A percentile compares a stretch with the other conserved stretches of the same genome.
Conservation (phyloP, 371 early-diverging fungal genomes). For the Gilbertella persicaria region DNA sequence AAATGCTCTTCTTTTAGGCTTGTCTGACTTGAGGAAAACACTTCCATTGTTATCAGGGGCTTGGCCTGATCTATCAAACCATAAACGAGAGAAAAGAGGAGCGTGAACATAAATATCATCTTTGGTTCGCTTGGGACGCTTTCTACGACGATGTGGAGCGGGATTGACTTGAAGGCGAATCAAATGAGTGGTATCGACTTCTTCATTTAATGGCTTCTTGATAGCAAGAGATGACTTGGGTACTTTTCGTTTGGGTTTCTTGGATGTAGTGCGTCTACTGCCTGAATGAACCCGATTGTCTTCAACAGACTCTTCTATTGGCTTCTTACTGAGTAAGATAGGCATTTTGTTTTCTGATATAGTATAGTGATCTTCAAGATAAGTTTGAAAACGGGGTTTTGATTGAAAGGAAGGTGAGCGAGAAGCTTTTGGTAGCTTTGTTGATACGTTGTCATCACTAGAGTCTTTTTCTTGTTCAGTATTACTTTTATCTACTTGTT, state of each 20-base stretch:
- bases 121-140: slow-evolving; percentile 2
- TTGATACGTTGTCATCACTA: too few relatives aligned
- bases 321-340: neutral
- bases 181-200: too few relatives aligned
- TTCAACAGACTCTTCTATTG: slow-evolving; percentile 3
- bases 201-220: neutral
- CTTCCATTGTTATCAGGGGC: slow-evolving; percentile 1
- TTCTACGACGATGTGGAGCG: neutral
- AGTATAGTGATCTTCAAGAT: too few relatives aligned
- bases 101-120: slow-evolving; percentile 17
- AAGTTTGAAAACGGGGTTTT: too few relatives aligned
- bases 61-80: neutral
- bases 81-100: neutral
- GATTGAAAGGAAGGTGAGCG: too few relatives aligned
- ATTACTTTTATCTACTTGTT: too few relatives aligned
- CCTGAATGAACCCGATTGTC: slow-evolving; percentile 6
- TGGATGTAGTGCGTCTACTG: neutral
- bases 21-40: neutral
- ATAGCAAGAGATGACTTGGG: slow-evolving; percentile 2
- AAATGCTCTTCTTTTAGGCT: neutral
- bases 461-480: too few relatives aligned
- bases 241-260: neutral
- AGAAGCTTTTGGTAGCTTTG: too few relatives aligned
- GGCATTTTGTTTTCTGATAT: too few relatives aligned
- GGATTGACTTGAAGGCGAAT: neutral